Evolutionary conservation across 2,329 filamentous ascomycete genomes (phyloP), one percentile per base, ranked within the genome.

Genomic region (Chaetomiaceae sp.): DNA sequence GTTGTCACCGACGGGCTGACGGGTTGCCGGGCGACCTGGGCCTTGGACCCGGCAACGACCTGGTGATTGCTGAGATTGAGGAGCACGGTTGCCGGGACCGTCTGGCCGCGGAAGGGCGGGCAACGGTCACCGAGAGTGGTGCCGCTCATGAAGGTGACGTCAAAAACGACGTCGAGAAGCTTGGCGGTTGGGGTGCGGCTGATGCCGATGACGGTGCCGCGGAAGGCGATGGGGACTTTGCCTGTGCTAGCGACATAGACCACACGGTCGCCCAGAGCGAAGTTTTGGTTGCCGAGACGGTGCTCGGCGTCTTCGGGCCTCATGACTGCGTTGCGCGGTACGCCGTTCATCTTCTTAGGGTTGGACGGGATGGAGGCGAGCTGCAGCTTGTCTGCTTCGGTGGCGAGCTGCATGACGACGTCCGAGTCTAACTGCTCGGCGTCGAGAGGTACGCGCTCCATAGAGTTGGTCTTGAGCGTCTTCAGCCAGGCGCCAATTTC

Each of bases 271-370:
- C 94, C 94, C 29, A 99, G 79, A 51, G 72, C 71, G 70, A 96
- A 99, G 18, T 71, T 78, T 69, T 99, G 95, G 67, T 87, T 87
- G 51, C 89, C 85, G 36, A 97, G 81, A 48, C 91, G 86, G 67
- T 96, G 89, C 69, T 96, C 91, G n/a, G 91, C 91, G 71, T 99
- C 94, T 1, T 85, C 80, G n/a, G 95, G 95, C 66, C 95, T 95
- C 65, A 99, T 77, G 16, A 99, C 75, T 8, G 90, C 94, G 61
- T 85, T 86, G 48, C 95, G 85, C 45, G 94, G 94, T 40, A 96
- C 90, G 51, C 85, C 84, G 54, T 82, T 85, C 57, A 96, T 78
- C 64, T 82, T 87, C 74, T 86, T 89, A 48, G 81, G 75, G 34
- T 84, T 77, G 14, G 78, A 70, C 13, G 76, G 78, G 21, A 75